These are phyloP conservation scores for Pleoardoris graminearum DNA, from an alignment of 2,329 filamentous ascomycete genomes.

Conservation along the genomic window DNA sequence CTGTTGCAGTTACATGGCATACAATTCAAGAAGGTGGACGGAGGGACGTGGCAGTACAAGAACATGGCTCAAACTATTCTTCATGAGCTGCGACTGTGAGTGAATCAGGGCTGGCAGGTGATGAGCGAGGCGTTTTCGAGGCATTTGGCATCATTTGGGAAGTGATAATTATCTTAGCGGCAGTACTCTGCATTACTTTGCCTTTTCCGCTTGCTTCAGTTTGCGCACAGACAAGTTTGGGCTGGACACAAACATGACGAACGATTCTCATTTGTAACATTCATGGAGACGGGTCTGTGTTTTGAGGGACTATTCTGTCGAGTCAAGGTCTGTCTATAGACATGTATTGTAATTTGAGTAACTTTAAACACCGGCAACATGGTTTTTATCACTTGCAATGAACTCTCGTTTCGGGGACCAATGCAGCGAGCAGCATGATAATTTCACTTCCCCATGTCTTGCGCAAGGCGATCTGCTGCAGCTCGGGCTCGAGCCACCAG, in stretches of 20 bases:
- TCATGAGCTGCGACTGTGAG: constrained; percentile 75
- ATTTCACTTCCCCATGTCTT: not conserved
- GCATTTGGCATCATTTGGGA: constrained; percentile 10
- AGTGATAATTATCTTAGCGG: constrained; percentile 4
- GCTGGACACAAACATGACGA: constrained; percentile 11
- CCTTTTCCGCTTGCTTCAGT: not conserved
- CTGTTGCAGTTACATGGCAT: constrained; percentile 91
- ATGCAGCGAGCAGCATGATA: not conserved
- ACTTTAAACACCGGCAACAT: not conserved
- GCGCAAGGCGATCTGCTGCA: not conserved
- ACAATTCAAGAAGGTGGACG: constrained; percentile 95
- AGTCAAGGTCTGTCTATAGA: not conserved
- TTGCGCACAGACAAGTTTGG: constrained; percentile 12
- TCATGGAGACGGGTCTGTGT: constrained; percentile 3
- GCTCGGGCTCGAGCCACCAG: constrained; percentile 21
- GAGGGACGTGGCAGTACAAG: constrained; percentile 98
- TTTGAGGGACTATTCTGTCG: not conserved
- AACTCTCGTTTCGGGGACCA: not conserved
- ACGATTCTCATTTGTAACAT: constrained; percentile 40
- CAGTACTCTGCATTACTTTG: constrained; percentile 2
- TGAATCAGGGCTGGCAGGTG: not conserved
- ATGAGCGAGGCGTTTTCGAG: constrained; percentile 19
- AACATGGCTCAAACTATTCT: constrained; percentile 97
- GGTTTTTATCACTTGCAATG: not conserved
- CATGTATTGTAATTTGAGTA: constrained; percentile 3